phyloP scores from a whole-genome alignment of 2,329 filamentous ascomycete genomes.

The Pseudomassariella vexata region DNA sequence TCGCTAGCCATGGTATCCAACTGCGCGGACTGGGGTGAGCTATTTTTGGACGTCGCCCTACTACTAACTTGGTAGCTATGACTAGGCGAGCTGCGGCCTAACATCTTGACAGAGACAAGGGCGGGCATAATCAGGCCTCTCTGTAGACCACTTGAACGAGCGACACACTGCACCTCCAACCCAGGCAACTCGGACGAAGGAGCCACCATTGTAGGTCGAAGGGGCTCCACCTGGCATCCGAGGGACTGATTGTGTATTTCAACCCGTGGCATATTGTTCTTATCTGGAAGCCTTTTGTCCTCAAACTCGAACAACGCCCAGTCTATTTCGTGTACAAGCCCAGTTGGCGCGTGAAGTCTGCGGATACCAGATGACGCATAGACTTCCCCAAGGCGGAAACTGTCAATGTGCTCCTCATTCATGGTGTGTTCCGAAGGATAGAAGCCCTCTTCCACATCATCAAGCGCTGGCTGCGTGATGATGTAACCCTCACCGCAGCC shows the following conservation, averaged over 20 bases:
- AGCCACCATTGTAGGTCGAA: slow-evolving; percentile 54
- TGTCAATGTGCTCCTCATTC: slow-evolving; percentile 77
- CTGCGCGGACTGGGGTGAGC: slow-evolving; percentile 7
- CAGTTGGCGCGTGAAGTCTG: slow-evolving; percentile 61
- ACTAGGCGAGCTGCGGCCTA: slow-evolving; percentile 74
- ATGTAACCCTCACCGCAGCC: slow-evolving; percentile 72
- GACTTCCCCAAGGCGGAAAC: slow-evolving; percentile 74
- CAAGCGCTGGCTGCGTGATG: slow-evolving; percentile 86
- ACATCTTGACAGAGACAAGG: slow-evolving; percentile 80
- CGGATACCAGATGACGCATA: slow-evolving; percentile 88
- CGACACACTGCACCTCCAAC: slow-evolving; percentile 78
- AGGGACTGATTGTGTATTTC: slow-evolving; percentile 11
- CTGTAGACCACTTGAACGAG: slow-evolving; percentile 79
- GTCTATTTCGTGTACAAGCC: slow-evolving; percentile 84
- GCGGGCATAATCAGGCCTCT: slow-evolving; percentile 71
- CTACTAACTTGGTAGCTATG: slow-evolving; percentile 60
- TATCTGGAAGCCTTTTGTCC: slow-evolving; percentile 61
- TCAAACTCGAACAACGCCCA: slow-evolving; percentile 87
- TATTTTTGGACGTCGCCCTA: slow-evolving; percentile 15
- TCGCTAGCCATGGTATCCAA: slow-evolving; percentile 8
- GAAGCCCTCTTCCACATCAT: slow-evolving; percentile 78
- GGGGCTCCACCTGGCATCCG: no score
- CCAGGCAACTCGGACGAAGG: slow-evolving; percentile 61
- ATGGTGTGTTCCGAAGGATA: slow-evolving; percentile 67
- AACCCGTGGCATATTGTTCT: slow-evolving; percentile 59